Conservation (phyloP, 2,329 filamentous ascomycete genomes). For the Phaeomoniella chlamydospora region DNA sequence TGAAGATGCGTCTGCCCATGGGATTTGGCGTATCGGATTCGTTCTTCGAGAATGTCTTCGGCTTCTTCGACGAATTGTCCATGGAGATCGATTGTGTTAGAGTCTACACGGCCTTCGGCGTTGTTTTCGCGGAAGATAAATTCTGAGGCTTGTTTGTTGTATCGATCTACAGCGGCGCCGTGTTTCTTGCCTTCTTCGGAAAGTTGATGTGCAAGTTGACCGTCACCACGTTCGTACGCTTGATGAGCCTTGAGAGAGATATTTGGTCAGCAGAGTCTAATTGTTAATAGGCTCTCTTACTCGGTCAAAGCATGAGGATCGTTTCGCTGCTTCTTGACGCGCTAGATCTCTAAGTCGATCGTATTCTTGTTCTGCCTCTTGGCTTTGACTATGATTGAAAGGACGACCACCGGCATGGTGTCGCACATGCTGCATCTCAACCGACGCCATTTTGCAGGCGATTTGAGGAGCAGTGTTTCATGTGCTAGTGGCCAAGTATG, state of each 20-base stretch:
- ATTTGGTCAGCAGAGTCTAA: constrained; percentile 1
- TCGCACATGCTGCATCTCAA: background rate
- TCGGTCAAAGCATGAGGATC: constrained; percentile 60
- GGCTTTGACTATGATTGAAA: constrained; percentile 58
- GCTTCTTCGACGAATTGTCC: constrained; percentile 92
- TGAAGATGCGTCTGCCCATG: constrained; percentile 71
- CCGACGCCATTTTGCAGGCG: constrained; percentile 4
- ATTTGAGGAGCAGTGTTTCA: constrained; percentile 14
- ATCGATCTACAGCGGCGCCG: constrained; percentile 69
- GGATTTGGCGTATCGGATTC: constrained; percentile 63
- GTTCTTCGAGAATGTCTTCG: constrained; percentile 72
- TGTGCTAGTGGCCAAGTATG: no score
- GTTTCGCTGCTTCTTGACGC: constrained; percentile 64
- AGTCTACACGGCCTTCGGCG: constrained; percentile 54
- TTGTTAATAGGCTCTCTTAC: constrained; percentile 27
- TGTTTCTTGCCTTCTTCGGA: constrained; percentile 77
- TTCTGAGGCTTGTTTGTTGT: constrained; percentile 82
- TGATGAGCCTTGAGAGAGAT: constrained; percentile 42
- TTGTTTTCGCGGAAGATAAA: constrained; percentile 97
- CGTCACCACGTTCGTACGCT: constrained; percentile 74
- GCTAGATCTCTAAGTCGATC: constrained; percentile 78
- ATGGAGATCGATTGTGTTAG: constrained; percentile 85
- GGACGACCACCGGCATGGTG: constrained; percentile 30
- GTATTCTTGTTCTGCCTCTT: constrained; percentile 69
- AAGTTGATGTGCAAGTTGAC: constrained; percentile 66